A percentile compares a stretch with the other conserved stretches of the same genome.
Evolutionary conservation across 306 rosid genomes (phyloP).

Genomic region (Rosa multiflora): DNA sequence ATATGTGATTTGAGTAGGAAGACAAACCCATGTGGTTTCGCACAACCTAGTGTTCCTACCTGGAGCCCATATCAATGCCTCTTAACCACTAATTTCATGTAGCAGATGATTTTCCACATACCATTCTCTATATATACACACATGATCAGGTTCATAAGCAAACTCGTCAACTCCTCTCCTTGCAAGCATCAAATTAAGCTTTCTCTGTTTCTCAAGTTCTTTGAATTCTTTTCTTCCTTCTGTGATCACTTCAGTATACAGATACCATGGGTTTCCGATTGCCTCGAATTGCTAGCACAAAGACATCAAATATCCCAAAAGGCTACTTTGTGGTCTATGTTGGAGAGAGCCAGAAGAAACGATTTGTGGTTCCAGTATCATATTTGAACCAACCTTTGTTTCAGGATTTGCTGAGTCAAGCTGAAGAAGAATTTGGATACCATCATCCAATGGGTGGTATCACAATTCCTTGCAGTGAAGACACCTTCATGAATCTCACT

Average conservation of each 20-base stretch:
- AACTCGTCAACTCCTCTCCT: background rate
- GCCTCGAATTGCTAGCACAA: background rate
- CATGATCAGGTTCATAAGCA: background rate
- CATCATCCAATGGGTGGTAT: background rate
- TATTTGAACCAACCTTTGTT: background rate
- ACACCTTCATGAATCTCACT: background rate
- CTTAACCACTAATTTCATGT: background rate
- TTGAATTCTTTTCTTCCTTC: background rate
- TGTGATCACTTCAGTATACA: background rate
- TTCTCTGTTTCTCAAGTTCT: background rate
- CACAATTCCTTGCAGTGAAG: background rate
- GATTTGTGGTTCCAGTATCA: background rate
- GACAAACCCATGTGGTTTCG: background rate
- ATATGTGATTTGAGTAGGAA: background rate
- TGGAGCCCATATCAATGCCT: background rate
- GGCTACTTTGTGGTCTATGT: background rate
- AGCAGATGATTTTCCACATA: background rate
- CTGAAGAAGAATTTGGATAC: background rate
- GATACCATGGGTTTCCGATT: background rate
- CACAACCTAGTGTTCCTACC: background rate
- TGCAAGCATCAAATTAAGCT: background rate
- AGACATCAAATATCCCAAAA: background rate
- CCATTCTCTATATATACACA: background rate
- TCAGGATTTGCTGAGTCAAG: background rate
- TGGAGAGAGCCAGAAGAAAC: background rate